Conservation (phyloP, 2,329 filamentous ascomycete genomes). For the Coccinonectria pachysandricola region DNA sequence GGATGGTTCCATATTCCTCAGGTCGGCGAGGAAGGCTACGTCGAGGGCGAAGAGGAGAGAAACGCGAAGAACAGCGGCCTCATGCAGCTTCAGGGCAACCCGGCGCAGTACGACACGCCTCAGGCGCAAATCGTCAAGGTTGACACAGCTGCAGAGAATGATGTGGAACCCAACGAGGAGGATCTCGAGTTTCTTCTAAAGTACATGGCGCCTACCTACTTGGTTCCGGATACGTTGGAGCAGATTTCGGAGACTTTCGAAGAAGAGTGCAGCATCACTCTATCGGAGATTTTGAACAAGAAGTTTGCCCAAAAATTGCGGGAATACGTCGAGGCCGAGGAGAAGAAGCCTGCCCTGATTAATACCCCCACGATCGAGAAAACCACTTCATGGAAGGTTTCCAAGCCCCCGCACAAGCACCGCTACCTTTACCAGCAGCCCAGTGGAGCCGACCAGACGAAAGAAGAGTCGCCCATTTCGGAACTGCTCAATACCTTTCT, state of each 20-base stretch:
- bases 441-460: slow-evolving; percentile 26
- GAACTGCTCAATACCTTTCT: slow-evolving; percentile 75
- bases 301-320: slow-evolving; percentile 68
- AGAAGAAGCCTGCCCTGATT: slow-evolving; percentile 37
- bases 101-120: slow-evolving; percentile 79
- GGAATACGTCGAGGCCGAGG: slow-evolving; percentile 57
- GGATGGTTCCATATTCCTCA: slow-evolving; percentile 99
- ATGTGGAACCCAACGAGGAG: slow-evolving; percentile 56
- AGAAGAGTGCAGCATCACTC: slow-evolving; percentile 72
- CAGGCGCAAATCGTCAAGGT: slow-evolving; percentile 46
- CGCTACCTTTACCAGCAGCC: slow-evolving; percentile 74
- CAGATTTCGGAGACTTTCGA: slow-evolving; percentile 71
- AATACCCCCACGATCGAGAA: slow-evolving; percentile 47
- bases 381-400: slow-evolving; percentile 58
- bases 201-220: slow-evolving; percentile 81
- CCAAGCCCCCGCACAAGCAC: slow-evolving; percentile 88
- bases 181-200: slow-evolving; percentile 86
- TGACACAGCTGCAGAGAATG: slow-evolving; percentile 30
- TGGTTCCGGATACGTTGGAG: slow-evolving; percentile 84
- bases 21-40: slow-evolving; percentile 82
- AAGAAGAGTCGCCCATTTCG: slow-evolving; percentile 50
- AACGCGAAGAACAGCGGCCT: slow-evolving; percentile 83
- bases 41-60: slow-evolving; percentile 78
- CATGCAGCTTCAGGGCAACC: slow-evolving; percentile 85
- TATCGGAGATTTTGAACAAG: slow-evolving; percentile 66